Evolutionary conservation across 768 basidiomycete genomes (phyloP).

Genomic region (Cubamyces sp.): DNA sequence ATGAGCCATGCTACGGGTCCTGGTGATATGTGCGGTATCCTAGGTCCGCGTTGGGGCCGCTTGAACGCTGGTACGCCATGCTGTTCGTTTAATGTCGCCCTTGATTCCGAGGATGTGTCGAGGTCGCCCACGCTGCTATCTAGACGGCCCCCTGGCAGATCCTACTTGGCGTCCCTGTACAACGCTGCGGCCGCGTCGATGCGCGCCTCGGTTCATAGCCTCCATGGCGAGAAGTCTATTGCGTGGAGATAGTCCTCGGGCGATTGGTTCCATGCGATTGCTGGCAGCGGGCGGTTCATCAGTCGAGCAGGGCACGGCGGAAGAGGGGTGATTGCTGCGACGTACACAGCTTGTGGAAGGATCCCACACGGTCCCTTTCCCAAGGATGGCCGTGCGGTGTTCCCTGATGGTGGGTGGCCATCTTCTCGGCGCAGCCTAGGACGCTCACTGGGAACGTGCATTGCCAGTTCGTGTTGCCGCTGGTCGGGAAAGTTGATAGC

Average conservation of each 20-base stretch:
- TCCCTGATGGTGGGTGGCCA: background rate
- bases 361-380: background rate
- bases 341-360: slow-evolving; percentile 9
- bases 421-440: background rate
- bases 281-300: background rate
- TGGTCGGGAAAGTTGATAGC: background rate
- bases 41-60: background rate
- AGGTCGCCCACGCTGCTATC: too few species aligned
- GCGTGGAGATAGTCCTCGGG: too few species aligned
- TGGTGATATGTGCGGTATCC: background rate
- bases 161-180: too few species aligned
- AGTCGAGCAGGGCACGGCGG: background rate
- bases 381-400: background rate
- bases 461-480: background rate
- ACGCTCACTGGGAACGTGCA: background rate
- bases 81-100: background rate
- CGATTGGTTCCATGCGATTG: background rate
- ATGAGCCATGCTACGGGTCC: background rate
- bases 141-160: too few species aligned
- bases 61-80: background rate
- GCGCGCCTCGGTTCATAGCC: too few species aligned
- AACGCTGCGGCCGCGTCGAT: background rate
- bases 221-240: too few species aligned
- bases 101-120: background rate
- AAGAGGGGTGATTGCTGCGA: slow-evolving; percentile 2